Base-by-base conservation (phyloP, 306 rosid species). In the Alnus rubra region DNA sequence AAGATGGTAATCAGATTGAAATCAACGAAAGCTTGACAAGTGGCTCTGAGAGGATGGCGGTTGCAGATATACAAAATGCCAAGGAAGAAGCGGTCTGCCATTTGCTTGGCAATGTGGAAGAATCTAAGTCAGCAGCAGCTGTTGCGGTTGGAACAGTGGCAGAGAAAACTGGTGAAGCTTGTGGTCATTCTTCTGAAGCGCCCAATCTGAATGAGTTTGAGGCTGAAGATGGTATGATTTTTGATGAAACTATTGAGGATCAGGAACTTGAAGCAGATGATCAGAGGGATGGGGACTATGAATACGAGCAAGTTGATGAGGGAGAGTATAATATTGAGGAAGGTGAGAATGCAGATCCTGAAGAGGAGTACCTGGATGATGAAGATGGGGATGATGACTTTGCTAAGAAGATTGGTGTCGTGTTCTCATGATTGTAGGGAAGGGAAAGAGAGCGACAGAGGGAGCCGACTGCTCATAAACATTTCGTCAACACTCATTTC, bases 341-440 rank as follows among this genome's bases (percentile, higher is more conserved):
- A 78, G 96, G 92, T 35, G 97, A 94, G 70, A 90, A 88, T 74
- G 88, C 79, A 42, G 94, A 87, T 75, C 92, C 79, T 45, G 94
- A 86, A 71, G 91, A 84, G 82, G 97, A 88, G 55, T 94, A 86
- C 82, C 47, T 86, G 65, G 97, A 94, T 4, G 98, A 89, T 8
- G 98, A 89, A 77, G 94, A 91, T 2, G 97, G 89, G 62, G 98
- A 94, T 84, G 98, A 94, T 84, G 98, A 94, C 85, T 92, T 94
- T 74, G 98, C 97, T 15, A 94, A 94, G 91, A 94, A 92, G 89
- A 94, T 92, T 44, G 98, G 98, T 30, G 97, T 88, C n/a, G 18
- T 90, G 83, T 80, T 85, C 64, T 81, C 92, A 3, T 92, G 87
- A 87, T 80, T 39, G 49, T 30, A 16, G 74, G 72, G 64, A 33